Evolutionary conservation across 208 protist species (phyloP), one percentile per base, ranked within the genome.

Genomic region (Leptomonas pyrrhocoris): DNA sequence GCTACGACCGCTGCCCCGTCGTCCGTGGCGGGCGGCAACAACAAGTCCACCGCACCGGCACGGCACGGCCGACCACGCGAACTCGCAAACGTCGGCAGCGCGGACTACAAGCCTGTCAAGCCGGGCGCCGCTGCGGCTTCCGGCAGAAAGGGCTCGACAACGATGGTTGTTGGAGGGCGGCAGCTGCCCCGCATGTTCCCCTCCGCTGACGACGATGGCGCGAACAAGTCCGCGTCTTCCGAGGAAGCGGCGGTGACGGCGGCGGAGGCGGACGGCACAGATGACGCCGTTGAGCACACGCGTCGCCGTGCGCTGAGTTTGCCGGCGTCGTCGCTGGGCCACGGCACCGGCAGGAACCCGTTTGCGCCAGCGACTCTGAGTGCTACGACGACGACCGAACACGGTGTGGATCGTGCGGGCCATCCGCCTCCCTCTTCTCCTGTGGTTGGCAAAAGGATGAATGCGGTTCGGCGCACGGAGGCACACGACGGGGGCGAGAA

Each of bases 111-210:
- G 36, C 31, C 36, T 8, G 57, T 15, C 16, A 21, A 38, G n/a
- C 11, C 38, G 23, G 23, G 16, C n/a, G 8, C 27, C n/a, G 27
- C 16, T 7, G 16, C 18, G 1, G 13, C 56, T 3, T n/a, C 38
- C 0, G 12, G 2, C 15, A 13, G 21, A 5, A 3, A 27, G 4
- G 49, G 49, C 19, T 3, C 61, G 19, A 36, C n/a, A 12, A 48
- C 36, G 16, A 67, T 57, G 49, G 21, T n/a, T 1, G 28, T 67
- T 2, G 61, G 61, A 23, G 61, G 61, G n/a, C 46, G 48, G 13
- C 61, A 67, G 46, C 61, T 57, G 19, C 48, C 48, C 2, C 61
- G 48, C 4, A 57, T 67, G 61, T 48, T 67, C 34, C 61, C 61
- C 23, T 67, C 49, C 2, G 4, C 34, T 1, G 48, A 55, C 16